Evolutionary conservation across 2,329 filamentous ascomycete species (phyloP).

Genomic region (Phyllosticta citrichinensis): DNA sequence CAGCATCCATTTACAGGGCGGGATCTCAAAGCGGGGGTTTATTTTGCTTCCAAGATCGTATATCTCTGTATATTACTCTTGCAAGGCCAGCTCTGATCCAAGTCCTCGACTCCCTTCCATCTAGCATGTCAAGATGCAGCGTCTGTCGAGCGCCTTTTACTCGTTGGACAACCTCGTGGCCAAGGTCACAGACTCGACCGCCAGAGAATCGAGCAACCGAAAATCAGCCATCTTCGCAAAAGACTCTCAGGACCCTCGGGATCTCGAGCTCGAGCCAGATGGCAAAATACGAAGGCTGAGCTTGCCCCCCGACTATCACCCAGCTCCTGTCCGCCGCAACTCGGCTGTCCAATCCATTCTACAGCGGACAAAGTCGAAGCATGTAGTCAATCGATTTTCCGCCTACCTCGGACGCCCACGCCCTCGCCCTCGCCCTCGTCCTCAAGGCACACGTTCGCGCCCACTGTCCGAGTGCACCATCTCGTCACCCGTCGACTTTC

Average conservation of each 20-base stretch:
- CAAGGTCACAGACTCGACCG: not conserved
- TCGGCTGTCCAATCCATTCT: conserved; percentile 3
- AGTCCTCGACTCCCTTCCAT: not conserved
- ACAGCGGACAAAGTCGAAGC: conserved; percentile 1
- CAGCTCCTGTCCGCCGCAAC: conserved; percentile 1
- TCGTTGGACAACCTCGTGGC: not conserved
- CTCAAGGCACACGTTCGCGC: not conserved
- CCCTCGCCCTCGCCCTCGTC: not conserved
- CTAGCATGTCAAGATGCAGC: not conserved
- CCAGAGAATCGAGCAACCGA: not conserved
- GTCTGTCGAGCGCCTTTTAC: not conserved
- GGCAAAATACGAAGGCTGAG: not conserved
- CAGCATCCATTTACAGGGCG: not conserved
- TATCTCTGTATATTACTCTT: not conserved
- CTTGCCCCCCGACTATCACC: not conserved
- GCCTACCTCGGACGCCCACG: not conserved
- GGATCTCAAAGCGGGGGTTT: not conserved
- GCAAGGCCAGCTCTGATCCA: not conserved
- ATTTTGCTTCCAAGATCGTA: not conserved
- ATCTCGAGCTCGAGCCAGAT: not conserved
- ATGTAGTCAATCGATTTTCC: conserved; percentile 1
- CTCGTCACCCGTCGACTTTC: not conserved
- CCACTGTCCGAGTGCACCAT: not conserved
- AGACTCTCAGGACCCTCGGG: not conserved
- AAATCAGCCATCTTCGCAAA: not conserved